Evolutionary conservation across 2,329 filamentous ascomycete species (phyloP), one percentile per base, ranked within the genome.

Genomic region (Paradendryphiella salina): DNA sequence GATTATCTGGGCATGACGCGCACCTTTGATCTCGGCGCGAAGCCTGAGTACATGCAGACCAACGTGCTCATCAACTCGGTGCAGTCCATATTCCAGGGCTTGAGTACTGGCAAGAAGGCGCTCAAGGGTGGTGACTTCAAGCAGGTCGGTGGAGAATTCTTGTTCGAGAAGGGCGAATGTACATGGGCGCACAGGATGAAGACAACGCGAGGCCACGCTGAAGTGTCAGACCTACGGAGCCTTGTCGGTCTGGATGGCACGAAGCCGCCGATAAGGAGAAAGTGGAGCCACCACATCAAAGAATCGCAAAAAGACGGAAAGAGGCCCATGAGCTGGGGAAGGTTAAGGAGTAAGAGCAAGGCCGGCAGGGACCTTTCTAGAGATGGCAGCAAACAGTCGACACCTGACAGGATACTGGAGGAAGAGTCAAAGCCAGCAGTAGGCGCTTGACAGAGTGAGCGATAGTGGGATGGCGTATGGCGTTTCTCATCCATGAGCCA

Each of bases 121-220:
- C 75, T 82, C 52, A 85, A 85, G 68, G 83, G 81, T 15, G 88
- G 88, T 3, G 81, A 89, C 65, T 78, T 82, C 65, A 77, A 80
- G 44, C 86, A 90, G 73, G 85, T 89, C 2, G 88, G 89, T 18
- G 89, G 88, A 9, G 89, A 92, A 74, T 89, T 91, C 55, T 69
- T 92, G n/a, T 90, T 90, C 57, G 85, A 89, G 64, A 77, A 82
- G 64, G 87, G 88, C 73, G 76, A 76, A 46, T 81, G 89, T 21
- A 85, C 83, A 1, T 95, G 90, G 89, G 91, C 87, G 63, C 88
- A 93, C 73, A 80, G 89, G 21, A 95, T 95, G 89, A 79, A 79
- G 66, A 88, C 83, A 50, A 93, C 89, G 10, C 77, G 89, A 40
- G 89, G 92, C 60, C 90, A 95, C 67, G 82, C 82, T 1, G 88